These are phyloP conservation scores for Aspergillus alliaceus DNA, from an alignment of 2,329 filamentous ascomycete species.

Conservation along the genomic window DNA sequence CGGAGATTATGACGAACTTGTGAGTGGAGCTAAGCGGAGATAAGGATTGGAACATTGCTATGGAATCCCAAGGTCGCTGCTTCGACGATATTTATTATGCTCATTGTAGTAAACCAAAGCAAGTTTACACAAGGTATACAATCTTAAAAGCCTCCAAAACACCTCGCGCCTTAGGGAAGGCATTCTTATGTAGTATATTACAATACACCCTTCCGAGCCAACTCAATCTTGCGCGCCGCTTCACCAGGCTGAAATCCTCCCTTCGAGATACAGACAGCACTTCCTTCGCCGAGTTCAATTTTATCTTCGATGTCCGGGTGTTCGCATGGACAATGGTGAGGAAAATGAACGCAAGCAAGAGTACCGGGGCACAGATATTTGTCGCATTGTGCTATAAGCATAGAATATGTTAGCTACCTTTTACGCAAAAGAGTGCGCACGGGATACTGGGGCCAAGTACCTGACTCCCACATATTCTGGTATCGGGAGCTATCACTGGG, in stretches of 20 bases:
- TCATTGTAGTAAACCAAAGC: neutral
- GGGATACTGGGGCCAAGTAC: constrained; percentile 43
- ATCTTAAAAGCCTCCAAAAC: neutral
- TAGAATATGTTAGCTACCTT: constrained; percentile 4
- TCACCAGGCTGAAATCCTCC: constrained; percentile 50
- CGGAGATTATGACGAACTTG: constrained; percentile 15
- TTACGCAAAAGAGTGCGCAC: neutral
- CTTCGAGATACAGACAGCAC: constrained; percentile 49
- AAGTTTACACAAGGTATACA: neutral
- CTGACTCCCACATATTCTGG: constrained; percentile 65
- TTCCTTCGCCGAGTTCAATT: constrained; percentile 58
- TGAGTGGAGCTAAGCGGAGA: constrained; percentile 28
- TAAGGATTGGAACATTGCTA: neutral
- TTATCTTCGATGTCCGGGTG: constrained; percentile 77
- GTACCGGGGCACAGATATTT: constrained; percentile 95
- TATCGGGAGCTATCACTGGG: constrained; percentile 83
- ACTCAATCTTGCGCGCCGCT: constrained; percentile 48
- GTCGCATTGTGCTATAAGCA: constrained; percentile 69
- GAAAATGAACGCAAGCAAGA: constrained; percentile 90
- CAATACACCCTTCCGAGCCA: constrained; percentile 51
- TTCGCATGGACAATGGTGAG: constrained; percentile 93
- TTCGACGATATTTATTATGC: too few relatives aligned
- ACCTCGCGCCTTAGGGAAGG: neutral
- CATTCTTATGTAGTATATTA: constrained; percentile 28
- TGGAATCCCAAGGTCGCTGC: neutral